Evolutionary conservation across 495 filamentous ascomycete species (phyloP).

Genomic region (Annulohypoxylon stygium): DNA sequence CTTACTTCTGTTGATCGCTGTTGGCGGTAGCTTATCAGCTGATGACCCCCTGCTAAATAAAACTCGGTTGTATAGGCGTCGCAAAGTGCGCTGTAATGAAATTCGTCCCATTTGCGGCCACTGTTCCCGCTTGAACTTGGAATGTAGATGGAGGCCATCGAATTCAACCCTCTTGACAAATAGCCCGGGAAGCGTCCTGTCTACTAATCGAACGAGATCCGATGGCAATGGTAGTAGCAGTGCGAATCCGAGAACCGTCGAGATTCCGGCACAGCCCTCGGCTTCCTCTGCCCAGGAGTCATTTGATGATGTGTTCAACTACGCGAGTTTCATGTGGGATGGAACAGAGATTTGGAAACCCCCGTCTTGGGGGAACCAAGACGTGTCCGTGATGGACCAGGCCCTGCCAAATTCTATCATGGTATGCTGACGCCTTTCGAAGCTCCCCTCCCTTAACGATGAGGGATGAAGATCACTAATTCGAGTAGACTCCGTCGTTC

Average conservation of each 20-base stretch:
- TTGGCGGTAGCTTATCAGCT: slow-evolving; percentile 3
- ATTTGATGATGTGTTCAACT: slow-evolving; percentile 54
- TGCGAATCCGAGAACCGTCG: neutral
- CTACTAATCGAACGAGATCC: slow-evolving; percentile 8
- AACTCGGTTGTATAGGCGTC: slow-evolving; percentile 29
- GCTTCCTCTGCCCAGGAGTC: slow-evolving; percentile 28
- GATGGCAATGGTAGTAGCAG: slow-evolving; percentile 15
- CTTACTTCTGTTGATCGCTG: neutral
- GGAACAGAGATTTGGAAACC: slow-evolving; percentile 29
- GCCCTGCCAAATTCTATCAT: slow-evolving; percentile 31
- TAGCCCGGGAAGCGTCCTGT: slow-evolving; percentile 3
- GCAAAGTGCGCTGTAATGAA: slow-evolving; percentile 57
- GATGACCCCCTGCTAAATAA: slow-evolving; percentile 25
- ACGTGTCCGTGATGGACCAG: slow-evolving; percentile 26
- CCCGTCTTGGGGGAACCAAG: slow-evolving; percentile 27
- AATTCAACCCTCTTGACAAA: slow-evolving; percentile 30
- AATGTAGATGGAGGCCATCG: slow-evolving; percentile 46
- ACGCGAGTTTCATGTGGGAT: slow-evolving; percentile 58
- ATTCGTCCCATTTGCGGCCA: slow-evolving; percentile 55
- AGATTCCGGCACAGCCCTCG: neutral
- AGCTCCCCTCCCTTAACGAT: neutral
- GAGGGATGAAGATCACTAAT: neutral
- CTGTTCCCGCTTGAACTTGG: slow-evolving; percentile 53
- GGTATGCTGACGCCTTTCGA: slow-evolving; percentile 23
- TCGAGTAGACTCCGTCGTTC: slow-evolving; percentile 17